Percentiles rank a stretch among this genome's conserved stretches.
These are phyloP conservation scores for Aspergillus cejpii DNA, from an alignment of 2,329 filamentous ascomycete species.

Conservation along the genomic window DNA sequence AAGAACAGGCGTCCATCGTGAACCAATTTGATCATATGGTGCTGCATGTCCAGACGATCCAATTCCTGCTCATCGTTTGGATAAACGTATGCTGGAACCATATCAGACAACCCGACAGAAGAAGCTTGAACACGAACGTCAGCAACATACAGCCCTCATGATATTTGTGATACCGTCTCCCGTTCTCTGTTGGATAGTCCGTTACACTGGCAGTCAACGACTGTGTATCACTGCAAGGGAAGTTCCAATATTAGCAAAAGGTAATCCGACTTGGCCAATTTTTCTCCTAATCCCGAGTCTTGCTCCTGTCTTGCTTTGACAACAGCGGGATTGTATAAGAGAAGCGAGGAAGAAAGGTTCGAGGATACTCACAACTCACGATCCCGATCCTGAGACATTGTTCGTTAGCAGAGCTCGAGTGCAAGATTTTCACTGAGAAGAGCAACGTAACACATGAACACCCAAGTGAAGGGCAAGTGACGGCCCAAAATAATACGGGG, in stretches of 20 bases:
- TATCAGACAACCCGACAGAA: slow-evolving; percentile 13
- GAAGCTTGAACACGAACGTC: background rate
- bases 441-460: background rate
- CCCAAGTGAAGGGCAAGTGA: background rate
- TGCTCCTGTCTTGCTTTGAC: too few species aligned
- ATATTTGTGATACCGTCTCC: slow-evolving; percentile 41
- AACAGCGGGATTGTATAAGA: background rate
- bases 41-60: slow-evolving; percentile 50
- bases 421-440: background rate
- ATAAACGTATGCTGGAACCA: slow-evolving; percentile 34
- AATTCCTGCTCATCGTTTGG: slow-evolving; percentile 52
- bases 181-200: slow-evolving; percentile 40
- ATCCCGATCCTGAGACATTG: slow-evolving; percentile 20
- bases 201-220: slow-evolving; percentile 41
- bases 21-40: slow-evolving; percentile 48
- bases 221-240: slow-evolving; percentile 34
- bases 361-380: slow-evolving; percentile 22
- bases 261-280: background rate
- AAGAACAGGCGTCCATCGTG: slow-evolving; percentile 43
- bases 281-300: background rate
- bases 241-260: slow-evolving; percentile 3
- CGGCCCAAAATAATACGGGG: background rate
- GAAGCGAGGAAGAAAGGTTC: background rate
- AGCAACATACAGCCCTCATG: slow-evolving; percentile 38
- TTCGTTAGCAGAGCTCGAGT: slow-evolving; percentile 18